phyloP scores from a whole-genome alignment of 371 early-diverging fungal genomes.

The Rhizopus sp. region DNA sequence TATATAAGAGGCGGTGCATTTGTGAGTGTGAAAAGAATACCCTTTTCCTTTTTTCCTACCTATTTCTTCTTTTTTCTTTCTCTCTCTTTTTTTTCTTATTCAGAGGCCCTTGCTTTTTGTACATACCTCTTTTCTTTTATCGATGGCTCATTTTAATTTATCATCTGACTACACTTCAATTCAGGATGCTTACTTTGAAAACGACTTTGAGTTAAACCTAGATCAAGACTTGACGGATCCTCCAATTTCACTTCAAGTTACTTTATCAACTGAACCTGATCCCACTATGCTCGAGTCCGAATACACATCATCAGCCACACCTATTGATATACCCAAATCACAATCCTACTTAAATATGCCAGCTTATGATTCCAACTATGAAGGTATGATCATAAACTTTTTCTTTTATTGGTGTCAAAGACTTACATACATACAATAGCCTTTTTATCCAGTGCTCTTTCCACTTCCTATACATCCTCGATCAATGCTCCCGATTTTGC shows the following conservation, averaged over 20 bases:
- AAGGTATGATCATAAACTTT: conserved; percentile 2
- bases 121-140: too few species aligned
- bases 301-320: neutral
- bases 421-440: neutral
- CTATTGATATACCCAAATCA: conserved; percentile 25
- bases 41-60: too few species aligned
- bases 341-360: conserved; percentile 7
- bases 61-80: too few species aligned
- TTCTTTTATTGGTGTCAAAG: neutral
- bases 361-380: neutral
- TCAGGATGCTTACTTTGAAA: neutral
- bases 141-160: too few species aligned
- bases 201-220: conserved; percentile 4
- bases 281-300: neutral
- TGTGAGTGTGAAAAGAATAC: too few species aligned
- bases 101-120: too few species aligned
- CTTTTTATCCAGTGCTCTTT: neutral
- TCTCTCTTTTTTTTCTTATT: too few species aligned
- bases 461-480: conserved; percentile 1
- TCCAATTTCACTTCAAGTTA: conserved; percentile 15
- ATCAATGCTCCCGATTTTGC: neutral
- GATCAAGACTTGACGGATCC: conserved; percentile 1
- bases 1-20: too few species aligned
- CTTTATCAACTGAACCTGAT: conserved; percentile 13
- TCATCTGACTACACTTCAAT: too few species aligned